Base-by-base conservation (phyloP, 1,284 basidiomycete genomes). In the Boletus calvinii region DNA sequence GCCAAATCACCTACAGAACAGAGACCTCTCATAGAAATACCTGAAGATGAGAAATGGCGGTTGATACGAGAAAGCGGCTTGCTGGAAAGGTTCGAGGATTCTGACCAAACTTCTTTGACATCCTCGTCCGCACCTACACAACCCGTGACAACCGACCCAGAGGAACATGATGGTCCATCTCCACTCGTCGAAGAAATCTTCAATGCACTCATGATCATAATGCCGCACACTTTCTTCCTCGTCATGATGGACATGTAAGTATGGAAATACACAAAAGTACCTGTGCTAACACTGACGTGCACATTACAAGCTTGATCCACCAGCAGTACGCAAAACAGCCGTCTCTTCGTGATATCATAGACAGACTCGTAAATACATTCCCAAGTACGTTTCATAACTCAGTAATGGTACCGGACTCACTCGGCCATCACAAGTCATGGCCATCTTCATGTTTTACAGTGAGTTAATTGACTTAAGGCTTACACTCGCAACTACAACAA, bases 221-320 rank as follows among this genome's bases (percentile, higher is more conserved):
- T 87, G 36, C 88, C 89, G 0, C 80, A 88, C 61, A 81, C 81
- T 5, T 89, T 83, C 63, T 70, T 90, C 42, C 72, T 90, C 35
- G 60, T 89, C 13, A 71, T 88, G 72, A 88, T 91, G 85, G 85
- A 89, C 61, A 84, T 90, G 89, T 91, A 65, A 62, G 86, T 74
- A 15, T 13, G 35, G 32, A 36, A 30, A 38, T 43, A 49, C 45
- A 36, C 46, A 32, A 11, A 26, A 3, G 6, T 38, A 13, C 8
- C n/a, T 26, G 29, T 10, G 30, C 39, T 58, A 44, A 58, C 49
- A 26, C 43, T 44, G 48, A 46, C 31, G 6, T 54, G 20, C 17
- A 45, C 46, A 46, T 48, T 18, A n/a, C 48, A 58, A 89, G 89
- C 52, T 69, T 92, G 39, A 79, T 90, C 44, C 86, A 88, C 62